These are phyloP conservation scores for Cryptococcus maquisensis DNA, from an alignment of 1,284 basidiomycete species.

Conservation along the genomic window DNA sequence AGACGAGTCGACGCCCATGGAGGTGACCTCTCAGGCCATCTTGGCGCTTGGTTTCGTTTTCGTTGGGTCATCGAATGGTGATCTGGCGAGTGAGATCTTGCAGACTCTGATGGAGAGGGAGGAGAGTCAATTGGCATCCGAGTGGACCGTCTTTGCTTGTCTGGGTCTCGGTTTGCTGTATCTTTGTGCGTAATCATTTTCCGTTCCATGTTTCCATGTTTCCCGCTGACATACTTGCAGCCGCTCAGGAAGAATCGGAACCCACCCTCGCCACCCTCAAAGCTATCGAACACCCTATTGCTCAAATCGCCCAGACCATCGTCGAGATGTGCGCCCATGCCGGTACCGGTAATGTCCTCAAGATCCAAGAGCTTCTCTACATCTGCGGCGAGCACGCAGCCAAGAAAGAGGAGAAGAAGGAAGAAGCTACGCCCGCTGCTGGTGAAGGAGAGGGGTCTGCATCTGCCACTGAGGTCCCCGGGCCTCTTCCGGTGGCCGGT, in stretches of 20 bases:
- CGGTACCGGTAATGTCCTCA: conserved; percentile 92
- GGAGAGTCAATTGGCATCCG: conserved; percentile 72
- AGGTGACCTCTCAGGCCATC: conserved; percentile 80
- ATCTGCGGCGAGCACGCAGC: conserved; percentile 88
- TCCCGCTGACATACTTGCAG: conserved; percentile 49
- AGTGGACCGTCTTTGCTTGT: conserved; percentile 89
- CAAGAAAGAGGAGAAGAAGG: conserved; percentile 42
- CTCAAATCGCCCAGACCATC: conserved; percentile 84
- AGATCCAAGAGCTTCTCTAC: conserved; percentile 89
- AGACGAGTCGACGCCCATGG: conserved; percentile 80
- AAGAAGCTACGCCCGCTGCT: conserved; percentile 26
- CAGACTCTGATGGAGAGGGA: conserved; percentile 84
- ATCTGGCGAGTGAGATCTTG: conserved; percentile 82
- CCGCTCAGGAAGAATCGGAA: conserved; percentile 85
- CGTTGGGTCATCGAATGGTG: conserved; percentile 91
- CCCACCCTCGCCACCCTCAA: conserved; percentile 93
- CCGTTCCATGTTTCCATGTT: not conserved
- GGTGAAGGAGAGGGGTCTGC: conserved; percentile 25
- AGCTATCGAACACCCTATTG: conserved; percentile 88
- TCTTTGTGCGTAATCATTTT: conserved; percentile 59
- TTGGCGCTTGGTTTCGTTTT: conserved; percentile 92
- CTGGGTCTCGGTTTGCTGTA: conserved; percentile 88
- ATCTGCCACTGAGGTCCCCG: conserved; percentile 20
- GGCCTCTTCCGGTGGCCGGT: conserved; percentile 13
- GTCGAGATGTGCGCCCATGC: conserved; percentile 94